A percentile compares a stretch with the other conserved stretches of the same genome.
Conservation (phyloP, 345 rosid genomes). For the Viola odorata region DNA sequence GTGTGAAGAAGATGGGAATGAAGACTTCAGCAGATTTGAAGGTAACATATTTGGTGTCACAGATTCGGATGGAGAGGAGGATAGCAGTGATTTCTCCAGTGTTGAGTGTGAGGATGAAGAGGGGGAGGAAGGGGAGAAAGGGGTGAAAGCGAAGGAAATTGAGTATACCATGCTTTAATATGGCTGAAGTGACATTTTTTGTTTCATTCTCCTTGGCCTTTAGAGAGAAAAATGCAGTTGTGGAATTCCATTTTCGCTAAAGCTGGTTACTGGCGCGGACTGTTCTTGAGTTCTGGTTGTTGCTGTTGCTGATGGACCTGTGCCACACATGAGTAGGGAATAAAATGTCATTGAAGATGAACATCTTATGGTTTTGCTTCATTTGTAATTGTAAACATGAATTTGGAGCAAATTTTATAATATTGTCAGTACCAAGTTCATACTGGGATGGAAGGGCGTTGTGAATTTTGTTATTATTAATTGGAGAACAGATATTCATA, state of each 20-base stretch:
- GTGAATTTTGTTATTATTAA: too few relatives aligned
- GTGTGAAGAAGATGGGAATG: constrained; percentile 1
- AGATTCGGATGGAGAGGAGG: neutral
- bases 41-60: neutral
- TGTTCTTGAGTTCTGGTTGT: neutral
- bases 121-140: neutral
- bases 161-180: too few relatives aligned
- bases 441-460: too few relatives aligned
- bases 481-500: too few relatives aligned
- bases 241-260: neutral
- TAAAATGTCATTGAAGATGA: neutral
- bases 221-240: too few relatives aligned
- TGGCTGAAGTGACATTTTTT: neutral
- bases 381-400: neutral
- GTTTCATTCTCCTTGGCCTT: neutral
- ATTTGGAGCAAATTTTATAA: neutral
- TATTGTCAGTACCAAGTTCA: neutral
- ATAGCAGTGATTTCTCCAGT: neutral
- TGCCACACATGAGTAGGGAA: neutral
- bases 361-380: neutral
- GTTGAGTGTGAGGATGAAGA: neutral
- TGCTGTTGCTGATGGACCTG: neutral
- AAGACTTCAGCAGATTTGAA: neutral
- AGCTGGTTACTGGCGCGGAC: neutral
- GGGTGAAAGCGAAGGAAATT: neutral